Evolutionary conservation across 2,329 filamentous ascomycete genomes (phyloP), one percentile per base, ranked within the genome.

Genomic region (Cordyceps cateniannulata): DNA sequence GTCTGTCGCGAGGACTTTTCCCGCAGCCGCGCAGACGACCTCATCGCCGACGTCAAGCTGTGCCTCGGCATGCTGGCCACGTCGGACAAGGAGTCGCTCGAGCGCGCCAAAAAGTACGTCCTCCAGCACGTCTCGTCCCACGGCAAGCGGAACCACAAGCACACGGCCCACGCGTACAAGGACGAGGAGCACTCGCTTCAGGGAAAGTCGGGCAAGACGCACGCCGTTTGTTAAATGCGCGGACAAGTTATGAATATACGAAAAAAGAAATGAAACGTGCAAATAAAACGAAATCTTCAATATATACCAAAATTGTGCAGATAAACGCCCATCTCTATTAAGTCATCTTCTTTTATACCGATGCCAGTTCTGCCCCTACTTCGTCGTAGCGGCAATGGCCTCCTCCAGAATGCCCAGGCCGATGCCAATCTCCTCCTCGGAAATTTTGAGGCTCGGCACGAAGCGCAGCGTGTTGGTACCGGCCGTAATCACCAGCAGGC

Each of bases 1-100:
- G 93, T 98, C 0, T 90, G 97, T 5, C 85, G 93, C 55, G 93
- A 97, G 75, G 93, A 97, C 76, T 97, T 98, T 68, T 90, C 86
- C 51, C 87, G 89, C 73, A 86, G 81, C 66, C 83, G 93, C 44
- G 96, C 91, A 70, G 92, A 98, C 70, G 79, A 84, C 10, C 79
- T 98, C 38, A 79, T 97, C 63, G 68, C 72, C 27, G 93, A 97
- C 71, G 86, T 97, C 75, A 91, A 89, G 77, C 79, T 92, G 55
- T 90, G 90, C 64, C 72, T 92, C 64, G 78, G 85, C 52, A 79
- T 89, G 45, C 79, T 98, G 27, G 83, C 88, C 64, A 77, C 85
- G 63, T 89, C 95, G 80, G 91, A 96, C 69, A 79, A 81, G 67
- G 84, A 88, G 58, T 83, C 83, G 65, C 78, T 96, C 67, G 79